Evolutionary conservation across 768 basidiomycete species (phyloP).

Genomic region (Leccinum barrowsii): DNA sequence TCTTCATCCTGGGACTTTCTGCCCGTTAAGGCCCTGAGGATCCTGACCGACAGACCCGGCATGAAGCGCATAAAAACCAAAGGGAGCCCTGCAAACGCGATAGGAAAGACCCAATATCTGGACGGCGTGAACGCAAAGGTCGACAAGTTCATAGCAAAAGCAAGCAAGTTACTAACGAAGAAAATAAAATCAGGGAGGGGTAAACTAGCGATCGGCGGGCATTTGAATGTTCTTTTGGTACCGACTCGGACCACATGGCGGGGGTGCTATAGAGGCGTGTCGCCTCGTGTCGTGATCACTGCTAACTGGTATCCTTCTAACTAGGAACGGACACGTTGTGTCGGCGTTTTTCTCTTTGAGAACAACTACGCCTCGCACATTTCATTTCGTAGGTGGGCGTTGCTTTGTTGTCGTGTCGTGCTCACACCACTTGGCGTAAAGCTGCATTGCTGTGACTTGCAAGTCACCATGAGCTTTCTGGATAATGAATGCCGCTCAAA

Average conservation of each 20-base stretch:
- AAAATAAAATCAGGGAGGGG: not conserved
- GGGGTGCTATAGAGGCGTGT: conserved; percentile 24
- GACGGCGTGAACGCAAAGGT: conserved; percentile 26
- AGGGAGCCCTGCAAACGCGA: conserved; percentile 28
- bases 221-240: conserved; percentile 25
- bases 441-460: no score
- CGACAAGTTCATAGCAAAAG: conserved; percentile 30
- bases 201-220: conserved; percentile 13
- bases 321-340: conserved; percentile 18
- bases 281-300: conserved; percentile 18
- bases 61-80: conserved; percentile 21
- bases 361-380: conserved; percentile 12
- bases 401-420: conserved; percentile 1
- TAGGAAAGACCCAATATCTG: conserved; percentile 25
- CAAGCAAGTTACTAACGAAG: conserved; percentile 7
- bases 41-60: not conserved
- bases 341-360: conserved; percentile 9
- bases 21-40: not conserved
- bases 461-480: not conserved
- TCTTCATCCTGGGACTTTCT: conserved; percentile 21
- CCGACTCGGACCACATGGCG: conserved; percentile 24
- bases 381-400: conserved; percentile 18
- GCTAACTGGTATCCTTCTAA: not conserved
- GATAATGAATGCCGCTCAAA: conserved; percentile 14
- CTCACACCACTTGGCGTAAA: not conserved